phyloP scores from a whole-genome alignment of 2,329 filamentous ascomycete genomes.

The Penicillium paneum region DNA sequence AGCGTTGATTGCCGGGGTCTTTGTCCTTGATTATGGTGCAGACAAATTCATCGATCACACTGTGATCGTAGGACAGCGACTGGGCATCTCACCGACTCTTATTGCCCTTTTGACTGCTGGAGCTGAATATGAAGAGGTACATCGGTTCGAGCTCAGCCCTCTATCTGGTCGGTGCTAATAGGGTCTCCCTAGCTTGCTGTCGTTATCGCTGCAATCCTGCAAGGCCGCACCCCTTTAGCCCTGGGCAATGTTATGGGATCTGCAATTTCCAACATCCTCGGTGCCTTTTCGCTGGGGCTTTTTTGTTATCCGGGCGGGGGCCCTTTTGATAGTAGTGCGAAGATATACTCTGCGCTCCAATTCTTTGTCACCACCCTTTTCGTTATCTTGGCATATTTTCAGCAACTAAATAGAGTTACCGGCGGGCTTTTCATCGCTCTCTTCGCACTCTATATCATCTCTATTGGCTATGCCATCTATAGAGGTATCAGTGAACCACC shows the following conservation, averaged over 20 bases:
- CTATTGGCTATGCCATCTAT: constrained; percentile 47
- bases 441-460: constrained; percentile 47
- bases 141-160: neutral
- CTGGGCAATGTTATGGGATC: constrained; percentile 57
- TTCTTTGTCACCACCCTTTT: constrained; percentile 43
- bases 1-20: constrained; percentile 43
- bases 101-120: constrained; percentile 54
- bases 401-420: constrained; percentile 33
- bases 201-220: constrained; percentile 48
- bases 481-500: constrained; percentile 43
- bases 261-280: constrained; percentile 55
- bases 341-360: constrained; percentile 47
- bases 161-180: neutral
- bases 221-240: constrained; percentile 48
- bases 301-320: constrained; percentile 39
- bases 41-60: constrained; percentile 55
- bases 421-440: constrained; percentile 42
- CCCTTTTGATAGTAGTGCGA: constrained; percentile 49
- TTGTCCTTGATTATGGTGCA: constrained; percentile 52
- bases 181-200: constrained; percentile 44
- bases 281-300: constrained; percentile 54
- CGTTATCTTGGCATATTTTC: constrained; percentile 37
- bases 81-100: constrained; percentile 47
- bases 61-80: constrained; percentile 45
- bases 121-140: constrained; percentile 56